These are phyloP conservation scores for Ceratobasidium sp. DNA, from an alignment of 1,284 basidiomycete genomes.

Conservation along the genomic window DNA sequence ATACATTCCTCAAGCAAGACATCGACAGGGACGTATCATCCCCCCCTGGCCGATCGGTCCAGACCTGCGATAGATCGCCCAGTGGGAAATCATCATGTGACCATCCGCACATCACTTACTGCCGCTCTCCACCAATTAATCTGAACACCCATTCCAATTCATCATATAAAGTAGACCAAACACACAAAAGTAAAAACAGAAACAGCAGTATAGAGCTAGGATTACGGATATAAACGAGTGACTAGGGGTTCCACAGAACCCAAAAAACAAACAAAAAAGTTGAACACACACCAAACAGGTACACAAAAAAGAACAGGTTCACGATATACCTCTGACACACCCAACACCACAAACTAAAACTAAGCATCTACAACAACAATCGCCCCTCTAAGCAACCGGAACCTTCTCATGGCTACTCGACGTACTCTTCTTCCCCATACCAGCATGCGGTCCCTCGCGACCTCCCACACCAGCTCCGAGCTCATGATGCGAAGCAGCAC, in stretches of 20 bases:
- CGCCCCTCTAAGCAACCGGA: neutral
- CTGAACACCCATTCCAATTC: neutral
- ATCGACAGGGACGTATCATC: too few species aligned
- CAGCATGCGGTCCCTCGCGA: conserved; percentile 37
- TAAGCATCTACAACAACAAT: neutral
- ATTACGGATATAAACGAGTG: neutral
- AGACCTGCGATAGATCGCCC: too few species aligned
- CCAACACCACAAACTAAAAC: too few species aligned
- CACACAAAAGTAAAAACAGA: neutral
- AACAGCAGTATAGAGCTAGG: neutral
- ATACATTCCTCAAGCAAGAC: too few species aligned
- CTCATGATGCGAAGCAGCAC: conserved; percentile 38
- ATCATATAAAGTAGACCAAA: neutral
- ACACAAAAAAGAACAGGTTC: too few species aligned
- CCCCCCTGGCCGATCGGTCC: too few species aligned
- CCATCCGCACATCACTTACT: too few species aligned
- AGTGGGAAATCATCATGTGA: neutral
- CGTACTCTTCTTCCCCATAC: neutral
- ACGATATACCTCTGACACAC: too few species aligned
- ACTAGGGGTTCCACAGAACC: neutral
- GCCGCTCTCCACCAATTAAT: neutral
- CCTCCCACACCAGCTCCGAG: conserved; percentile 35
- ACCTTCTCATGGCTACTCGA: conserved; percentile 14
- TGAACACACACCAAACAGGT: too few species aligned
- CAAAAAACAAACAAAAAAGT: too few species aligned